Evolutionary conservation across 495 filamentous ascomycete species (phyloP), one percentile per base, ranked within the genome.

Genomic region (Aspergillus bridgeri): DNA sequence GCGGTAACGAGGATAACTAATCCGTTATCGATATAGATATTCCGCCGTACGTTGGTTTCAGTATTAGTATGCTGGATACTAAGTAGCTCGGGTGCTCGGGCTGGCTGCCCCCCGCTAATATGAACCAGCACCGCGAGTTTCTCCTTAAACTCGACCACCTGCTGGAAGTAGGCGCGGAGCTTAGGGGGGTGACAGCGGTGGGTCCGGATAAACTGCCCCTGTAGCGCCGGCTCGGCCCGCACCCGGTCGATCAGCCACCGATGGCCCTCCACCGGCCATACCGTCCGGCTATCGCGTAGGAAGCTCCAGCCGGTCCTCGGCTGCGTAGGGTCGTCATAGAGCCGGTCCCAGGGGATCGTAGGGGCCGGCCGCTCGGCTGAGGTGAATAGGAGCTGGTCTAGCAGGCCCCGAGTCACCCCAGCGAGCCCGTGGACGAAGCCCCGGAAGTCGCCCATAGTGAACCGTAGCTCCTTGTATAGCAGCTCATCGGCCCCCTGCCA

Each of bases 1-100:
- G 23, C 52, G 5, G 42, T 46, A 4, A 54, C 23, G 5, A 56
- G 42, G 3, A 5, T n/a, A 8, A 56, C 19, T 13, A 56, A 21
- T 2, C 21, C 19, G 21, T 55, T 33, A 15, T 55, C 18, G 27
- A 55, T 55, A 48, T 19, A 55, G 5, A 55, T 55, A 55, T 56
- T 56, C 3, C 22, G 42, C 15, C 23, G 21, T 7, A 25, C 47
- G 8, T 55, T 55, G 11, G 24, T 55, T 11, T 45, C 42, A 0
- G 56, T 65, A 44, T 71, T 71, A 15, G 43, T 29, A 52, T 59
- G 20, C 52, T 59, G 58, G 15, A 73, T 29, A 22, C 52, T 67
- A 3, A 73, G 45, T 7, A 75, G 42, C 64, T 75, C 65, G 0
- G 55, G 60, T 5, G 58, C 63, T 15, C 70, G 54, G 7, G 54